Percentiles rank a stretch among this genome's conserved stretches.
phyloP scores from a whole-genome alignment of 768 basidiomycete genomes.

The Macrocybe gigantea region DNA sequence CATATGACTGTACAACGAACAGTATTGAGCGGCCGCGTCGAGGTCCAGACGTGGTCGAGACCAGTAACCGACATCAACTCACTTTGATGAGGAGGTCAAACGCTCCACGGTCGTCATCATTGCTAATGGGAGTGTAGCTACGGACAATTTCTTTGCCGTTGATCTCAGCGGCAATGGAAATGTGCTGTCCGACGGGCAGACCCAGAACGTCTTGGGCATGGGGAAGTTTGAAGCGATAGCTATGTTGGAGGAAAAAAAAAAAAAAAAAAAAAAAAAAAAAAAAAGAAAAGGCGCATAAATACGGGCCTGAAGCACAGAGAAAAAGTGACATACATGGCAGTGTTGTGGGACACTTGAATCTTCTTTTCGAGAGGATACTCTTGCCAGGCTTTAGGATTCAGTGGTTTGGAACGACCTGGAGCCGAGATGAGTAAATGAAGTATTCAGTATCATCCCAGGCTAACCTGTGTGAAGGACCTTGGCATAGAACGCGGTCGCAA shows the following conservation, averaged over 20 bases:
- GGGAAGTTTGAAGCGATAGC: slow-evolving; percentile 90
- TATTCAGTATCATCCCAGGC: slow-evolving; percentile 14
- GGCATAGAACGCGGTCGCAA: slow-evolving; percentile 45
- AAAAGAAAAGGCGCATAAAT: slow-evolving; percentile 3
- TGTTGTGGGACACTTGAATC: slow-evolving; percentile 86
- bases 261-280: background rate
- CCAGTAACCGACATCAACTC: slow-evolving; percentile 8
- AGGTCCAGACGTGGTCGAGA: background rate
- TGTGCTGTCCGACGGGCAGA: slow-evolving; percentile 95
- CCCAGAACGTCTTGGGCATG: slow-evolving; percentile 73
- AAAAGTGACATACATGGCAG: slow-evolving; percentile 71
- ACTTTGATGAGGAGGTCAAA: slow-evolving; percentile 99
- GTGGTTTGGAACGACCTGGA: slow-evolving; percentile 55
- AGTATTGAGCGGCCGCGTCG: background rate
- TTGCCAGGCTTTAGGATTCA: slow-evolving; percentile 75
- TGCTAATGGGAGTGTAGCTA: slow-evolving; percentile 93
- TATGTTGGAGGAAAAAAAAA: slow-evolving; percentile 20
- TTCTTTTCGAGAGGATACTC: slow-evolving; percentile 80
- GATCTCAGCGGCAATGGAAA: slow-evolving; percentile 85
- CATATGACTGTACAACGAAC: slow-evolving; percentile 65
- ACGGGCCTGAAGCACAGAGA: background rate
- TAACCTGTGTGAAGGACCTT: slow-evolving; percentile 44
- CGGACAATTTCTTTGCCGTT: slow-evolving; percentile 86
- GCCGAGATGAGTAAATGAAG: slow-evolving; percentile 4
- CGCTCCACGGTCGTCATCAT: slow-evolving; percentile 87